These are phyloP conservation scores for Leonotis leonurus DNA, from an alignment of 257 asterid species.

Conservation along the genomic window DNA sequence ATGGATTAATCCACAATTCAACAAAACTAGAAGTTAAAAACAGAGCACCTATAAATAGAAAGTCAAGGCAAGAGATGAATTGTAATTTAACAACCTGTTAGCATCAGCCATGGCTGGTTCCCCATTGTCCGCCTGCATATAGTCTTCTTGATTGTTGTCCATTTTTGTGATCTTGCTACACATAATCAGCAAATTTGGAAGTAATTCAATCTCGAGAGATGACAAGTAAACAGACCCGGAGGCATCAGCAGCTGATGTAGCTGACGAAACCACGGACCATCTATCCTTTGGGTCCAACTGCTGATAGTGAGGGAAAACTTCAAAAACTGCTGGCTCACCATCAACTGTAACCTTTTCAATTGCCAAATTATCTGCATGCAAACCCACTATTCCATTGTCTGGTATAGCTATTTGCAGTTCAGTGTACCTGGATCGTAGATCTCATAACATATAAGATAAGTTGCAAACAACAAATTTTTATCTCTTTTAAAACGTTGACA, in stretches of 20 bases:
- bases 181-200: slow-evolving; percentile 93
- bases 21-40: too few relatives aligned
- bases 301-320: slow-evolving; percentile 88
- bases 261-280: slow-evolving; percentile 95
- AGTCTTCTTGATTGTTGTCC: slow-evolving; percentile 36
- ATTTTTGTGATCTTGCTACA: slow-evolving; percentile 57
- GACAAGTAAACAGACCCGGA: slow-evolving; percentile 90
- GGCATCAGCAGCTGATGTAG: slow-evolving; percentile 96
- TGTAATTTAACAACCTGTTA: slow-evolving; percentile 37
- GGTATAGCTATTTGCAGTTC: slow-evolving; percentile 84
- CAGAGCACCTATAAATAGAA: not conserved
- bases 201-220: slow-evolving; percentile 76
- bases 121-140: slow-evolving; percentile 39
- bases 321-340: slow-evolving; percentile 83
- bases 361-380: slow-evolving; percentile 95
- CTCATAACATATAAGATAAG: slow-evolving; percentile 10
- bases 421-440: slow-evolving; percentile 60
- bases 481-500: not conserved
- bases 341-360: slow-evolving; percentile 90
- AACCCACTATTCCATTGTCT: slow-evolving; percentile 87
- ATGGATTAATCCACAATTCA: not conserved
- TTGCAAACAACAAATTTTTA: not conserved
- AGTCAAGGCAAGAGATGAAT: slow-evolving; percentile 5
- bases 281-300: slow-evolving; percentile 79
- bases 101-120: slow-evolving; percentile 39